phyloP scores from a whole-genome alignment of 495 filamentous ascomycete species.

The Aspergillus asperescens region DNA sequence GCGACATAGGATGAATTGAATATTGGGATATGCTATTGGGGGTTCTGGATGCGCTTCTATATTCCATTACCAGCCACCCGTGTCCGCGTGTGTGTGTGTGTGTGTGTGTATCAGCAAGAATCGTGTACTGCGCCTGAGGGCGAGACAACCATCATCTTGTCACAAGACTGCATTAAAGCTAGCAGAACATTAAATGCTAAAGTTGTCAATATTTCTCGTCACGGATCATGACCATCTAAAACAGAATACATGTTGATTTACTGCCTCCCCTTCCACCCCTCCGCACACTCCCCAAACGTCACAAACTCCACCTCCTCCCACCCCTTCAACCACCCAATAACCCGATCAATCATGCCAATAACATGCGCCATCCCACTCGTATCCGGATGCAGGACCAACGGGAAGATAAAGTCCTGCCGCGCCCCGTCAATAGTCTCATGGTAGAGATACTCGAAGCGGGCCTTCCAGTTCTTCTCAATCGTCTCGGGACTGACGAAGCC shows the following conservation, averaged over 20 bases:
- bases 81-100: no score
- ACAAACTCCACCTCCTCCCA: conserved; percentile 38
- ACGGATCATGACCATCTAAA: no score
- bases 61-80: no score
- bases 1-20: no score
- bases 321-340: conserved; percentile 42
- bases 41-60: no score
- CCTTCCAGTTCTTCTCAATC: conserved; percentile 46
- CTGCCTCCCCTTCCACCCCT: conserved; percentile 1
- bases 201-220: not conserved
- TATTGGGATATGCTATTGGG: no score
- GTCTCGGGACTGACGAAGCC: conserved; percentile 43
- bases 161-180: no score
- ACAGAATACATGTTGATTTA: not conserved
- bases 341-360: conserved; percentile 46
- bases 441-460: conserved; percentile 32
- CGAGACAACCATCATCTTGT: no score
- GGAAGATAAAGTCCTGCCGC: conserved; percentile 25
- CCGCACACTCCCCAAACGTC: conserved; percentile 13
- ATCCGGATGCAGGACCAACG: conserved; percentile 46
- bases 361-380: conserved; percentile 50
- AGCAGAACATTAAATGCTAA: no score
- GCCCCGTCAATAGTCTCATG: conserved; percentile 18
- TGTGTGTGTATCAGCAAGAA: no score
- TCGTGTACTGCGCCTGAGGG: no score